phyloP scores from a whole-genome alignment of 1,284 basidiomycete genomes.

The Fomitopsis schrenkii region DNA sequence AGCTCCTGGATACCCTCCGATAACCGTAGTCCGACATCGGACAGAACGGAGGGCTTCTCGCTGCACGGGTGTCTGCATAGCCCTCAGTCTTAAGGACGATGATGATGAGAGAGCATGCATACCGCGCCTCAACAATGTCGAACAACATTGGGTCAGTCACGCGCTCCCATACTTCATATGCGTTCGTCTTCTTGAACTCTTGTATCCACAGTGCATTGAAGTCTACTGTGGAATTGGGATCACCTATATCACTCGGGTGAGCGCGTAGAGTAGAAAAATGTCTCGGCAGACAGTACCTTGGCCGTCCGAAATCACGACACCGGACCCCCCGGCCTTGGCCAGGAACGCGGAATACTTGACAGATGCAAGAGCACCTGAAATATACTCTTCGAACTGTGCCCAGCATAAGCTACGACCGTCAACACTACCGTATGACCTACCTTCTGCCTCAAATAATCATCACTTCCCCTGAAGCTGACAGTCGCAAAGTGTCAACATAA shows the following conservation, averaged over 20 bases:
- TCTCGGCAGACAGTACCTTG: constrained; percentile 34
- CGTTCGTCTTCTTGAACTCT: constrained; percentile 80
- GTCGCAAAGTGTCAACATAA: no score
- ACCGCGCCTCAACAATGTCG: constrained; percentile 90
- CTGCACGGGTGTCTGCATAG: constrained; percentile 76
- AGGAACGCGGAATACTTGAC: constrained; percentile 87
- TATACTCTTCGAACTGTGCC: constrained; percentile 78
- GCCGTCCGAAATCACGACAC: constrained; percentile 62
- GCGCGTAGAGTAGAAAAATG: constrained; percentile 9
- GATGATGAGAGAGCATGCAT: constrained; percentile 18
- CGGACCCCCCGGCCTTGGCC: constrained; percentile 56
- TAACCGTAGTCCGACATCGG: constrained; percentile 85
- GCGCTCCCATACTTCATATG: constrained; percentile 84
- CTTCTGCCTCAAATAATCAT: constrained; percentile 88
- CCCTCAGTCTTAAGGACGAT: background rate
- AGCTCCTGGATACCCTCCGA: constrained; percentile 89
- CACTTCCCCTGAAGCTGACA: constrained; percentile 81
- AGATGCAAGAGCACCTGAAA: constrained; percentile 73
- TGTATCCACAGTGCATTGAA: constrained; percentile 84
- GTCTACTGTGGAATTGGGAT: constrained; percentile 54
- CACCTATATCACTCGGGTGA: constrained; percentile 27
- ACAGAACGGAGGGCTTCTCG: constrained; percentile 82
- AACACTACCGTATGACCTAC: constrained; percentile 34
- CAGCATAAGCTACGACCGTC: background rate
- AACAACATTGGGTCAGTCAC: constrained; percentile 87